Conservation (phyloP, 2,329 filamentous ascomycete genomes). For the Atkinsonella hypoxylon region DNA sequence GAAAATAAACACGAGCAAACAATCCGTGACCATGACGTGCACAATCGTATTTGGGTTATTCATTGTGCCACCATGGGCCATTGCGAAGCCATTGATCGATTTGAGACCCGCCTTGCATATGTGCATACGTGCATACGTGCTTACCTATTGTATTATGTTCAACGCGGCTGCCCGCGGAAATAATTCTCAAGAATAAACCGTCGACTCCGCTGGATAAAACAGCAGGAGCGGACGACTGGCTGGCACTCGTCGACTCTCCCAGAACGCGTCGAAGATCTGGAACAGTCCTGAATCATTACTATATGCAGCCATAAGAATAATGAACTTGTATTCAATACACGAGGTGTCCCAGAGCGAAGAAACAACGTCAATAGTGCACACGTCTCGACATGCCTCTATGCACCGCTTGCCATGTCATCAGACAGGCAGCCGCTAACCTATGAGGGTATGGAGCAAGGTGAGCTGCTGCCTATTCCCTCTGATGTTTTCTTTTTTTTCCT, state of each 20-base stretch:
- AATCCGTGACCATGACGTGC: not conserved
- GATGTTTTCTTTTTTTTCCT: not conserved
- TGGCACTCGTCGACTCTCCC: not conserved
- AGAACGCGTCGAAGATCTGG: not conserved
- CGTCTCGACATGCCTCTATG: not conserved
- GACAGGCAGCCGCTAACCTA: slow-evolving; percentile 1
- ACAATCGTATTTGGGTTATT: not conserved
- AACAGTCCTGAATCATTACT: not conserved
- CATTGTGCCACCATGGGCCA: not conserved
- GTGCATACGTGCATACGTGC: no score
- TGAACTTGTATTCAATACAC: not conserved
- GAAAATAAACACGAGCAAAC: not conserved
- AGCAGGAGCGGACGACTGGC: no score
- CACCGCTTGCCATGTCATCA: not conserved
- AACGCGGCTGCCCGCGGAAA: not conserved
- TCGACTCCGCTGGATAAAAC: not conserved
- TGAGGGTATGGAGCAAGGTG: slow-evolving; percentile 2
- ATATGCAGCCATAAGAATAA: not conserved
- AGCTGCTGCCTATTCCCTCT: not conserved
- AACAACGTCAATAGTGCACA: not conserved
- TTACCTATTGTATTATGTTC: not conserved
- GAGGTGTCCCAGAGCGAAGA: not conserved
- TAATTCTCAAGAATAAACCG: not conserved
- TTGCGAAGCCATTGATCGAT: not conserved
- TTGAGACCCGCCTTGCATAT: not conserved